Conservation (phyloP, 495 filamentous ascomycete species). For the Cryomyces antarcticus region DNA sequence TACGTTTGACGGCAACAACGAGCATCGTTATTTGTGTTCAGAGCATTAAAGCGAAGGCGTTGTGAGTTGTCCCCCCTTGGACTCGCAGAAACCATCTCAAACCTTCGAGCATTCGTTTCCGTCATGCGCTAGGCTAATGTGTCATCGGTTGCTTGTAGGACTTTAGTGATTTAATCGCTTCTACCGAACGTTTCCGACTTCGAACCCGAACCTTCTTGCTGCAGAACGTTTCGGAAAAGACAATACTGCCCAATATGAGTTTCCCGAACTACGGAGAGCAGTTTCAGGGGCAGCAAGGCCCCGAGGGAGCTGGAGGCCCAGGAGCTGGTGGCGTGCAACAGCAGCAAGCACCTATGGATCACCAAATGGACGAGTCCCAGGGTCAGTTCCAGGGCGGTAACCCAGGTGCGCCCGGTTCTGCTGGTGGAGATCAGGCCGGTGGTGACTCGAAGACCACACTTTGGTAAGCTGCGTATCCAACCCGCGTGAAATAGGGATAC, state of each 20-base stretch:
- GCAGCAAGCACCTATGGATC: conserved; percentile 15
- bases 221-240: not conserved
- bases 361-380: conserved; percentile 32
- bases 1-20: not conserved
- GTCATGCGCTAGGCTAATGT: not conserved
- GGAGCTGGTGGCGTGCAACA: conserved; percentile 5
- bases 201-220: not conserved
- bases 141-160: not conserved
- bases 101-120: not conserved
- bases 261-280: conserved; percentile 9
- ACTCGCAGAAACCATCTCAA: not conserved
- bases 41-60: not conserved
- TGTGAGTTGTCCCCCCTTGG: not conserved
- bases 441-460: conserved; percentile 61
- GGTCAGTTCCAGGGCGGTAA: conserved; percentile 33
- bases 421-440: conserved; percentile 32
- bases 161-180: not conserved
- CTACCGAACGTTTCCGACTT: not conserved
- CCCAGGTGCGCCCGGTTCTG: conserved; percentile 30
- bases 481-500: not conserved
- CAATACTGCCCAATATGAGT: conserved; percentile 6
- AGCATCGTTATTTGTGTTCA: not conserved
- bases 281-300: conserved; percentile 14
- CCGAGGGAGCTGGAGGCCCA: conserved; percentile 12
- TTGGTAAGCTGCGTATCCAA: conserved; percentile 34